A percentile compares a stretch with the other conserved stretches of the same genome.
Evolutionary conservation across 768 basidiomycete species (phyloP).

Genomic region (Pilatotrama ljubarskyi): DNA sequence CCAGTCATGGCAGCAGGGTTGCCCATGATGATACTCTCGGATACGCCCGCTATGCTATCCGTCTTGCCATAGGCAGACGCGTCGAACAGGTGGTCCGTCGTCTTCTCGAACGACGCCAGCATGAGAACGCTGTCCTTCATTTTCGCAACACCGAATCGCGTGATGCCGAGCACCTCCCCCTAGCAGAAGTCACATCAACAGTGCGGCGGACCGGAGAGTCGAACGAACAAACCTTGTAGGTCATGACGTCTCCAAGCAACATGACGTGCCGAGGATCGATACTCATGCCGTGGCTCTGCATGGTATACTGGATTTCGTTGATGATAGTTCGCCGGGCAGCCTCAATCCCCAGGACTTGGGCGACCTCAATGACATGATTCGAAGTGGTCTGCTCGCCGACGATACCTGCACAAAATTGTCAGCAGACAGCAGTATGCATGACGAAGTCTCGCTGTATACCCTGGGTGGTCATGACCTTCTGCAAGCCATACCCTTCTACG

Average conservation of each 20-base stretch:
- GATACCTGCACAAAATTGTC: conserved; percentile 67
- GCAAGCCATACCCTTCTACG: conserved; percentile 95
- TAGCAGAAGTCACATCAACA: conserved; percentile 32
- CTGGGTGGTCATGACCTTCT: conserved; percentile 96
- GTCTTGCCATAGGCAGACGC: conserved; percentile 96
- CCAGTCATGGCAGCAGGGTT: conserved; percentile 93
- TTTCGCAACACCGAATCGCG: conserved; percentile 97
- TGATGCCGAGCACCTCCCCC: conserved; percentile 98
- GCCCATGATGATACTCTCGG: conserved; percentile 99
- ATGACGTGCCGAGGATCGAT: conserved; percentile 99
- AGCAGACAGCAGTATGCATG: neutral
- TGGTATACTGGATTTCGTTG: conserved; percentile 96
- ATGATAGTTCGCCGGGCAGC: conserved; percentile 93
- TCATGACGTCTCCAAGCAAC: conserved; percentile 98
- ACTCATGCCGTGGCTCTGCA: conserved; percentile 96
- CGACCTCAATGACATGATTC: conserved; percentile 96
- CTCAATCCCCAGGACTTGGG: conserved; percentile 96
- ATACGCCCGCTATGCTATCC: conserved; percentile 93
- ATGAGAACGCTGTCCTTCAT: conserved; percentile 99
- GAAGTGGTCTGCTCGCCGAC: conserved; percentile 90
- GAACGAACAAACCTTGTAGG: conserved; percentile 74
- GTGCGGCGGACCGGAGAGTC: neutral
- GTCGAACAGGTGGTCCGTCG: conserved; percentile 98
- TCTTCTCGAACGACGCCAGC: conserved; percentile 99
- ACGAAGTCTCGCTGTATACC: conserved; percentile 46